phyloP scores from a whole-genome alignment of 176 grass and related monocot genomes.

The Melocanna baccifera region DNA sequence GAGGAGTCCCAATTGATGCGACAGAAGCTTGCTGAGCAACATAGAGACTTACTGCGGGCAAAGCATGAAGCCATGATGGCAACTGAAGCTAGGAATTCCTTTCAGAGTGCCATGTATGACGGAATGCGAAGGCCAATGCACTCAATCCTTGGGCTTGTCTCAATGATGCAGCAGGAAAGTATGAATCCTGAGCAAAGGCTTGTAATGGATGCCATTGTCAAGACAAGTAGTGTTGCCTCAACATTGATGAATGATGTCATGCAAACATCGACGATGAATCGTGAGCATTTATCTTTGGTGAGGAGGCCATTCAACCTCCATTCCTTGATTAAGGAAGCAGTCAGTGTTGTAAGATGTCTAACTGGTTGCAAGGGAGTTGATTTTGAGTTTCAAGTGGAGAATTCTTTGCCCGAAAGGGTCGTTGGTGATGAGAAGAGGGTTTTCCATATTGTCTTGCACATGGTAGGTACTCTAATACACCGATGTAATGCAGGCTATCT shows the following conservation, averaged over 20 bases:
- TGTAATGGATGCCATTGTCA: constrained; percentile 63
- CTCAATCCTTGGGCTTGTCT: constrained; percentile 77
- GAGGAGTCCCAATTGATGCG: constrained; percentile 86
- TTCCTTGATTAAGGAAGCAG: constrained; percentile 71
- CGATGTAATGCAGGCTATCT: constrained; percentile 48
- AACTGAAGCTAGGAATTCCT: constrained; percentile 71
- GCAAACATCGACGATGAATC: constrained; percentile 58
- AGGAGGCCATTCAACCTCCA: constrained; percentile 73
- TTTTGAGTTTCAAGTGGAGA: constrained; percentile 67
- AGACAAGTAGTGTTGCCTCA: constrained; percentile 75
- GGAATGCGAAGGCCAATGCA: constrained; percentile 87
- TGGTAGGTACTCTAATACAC: constrained; percentile 67
- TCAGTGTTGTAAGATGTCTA: constrained; percentile 77
- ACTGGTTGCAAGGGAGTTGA: constrained; percentile 59
- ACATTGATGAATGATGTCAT: constrained; percentile 86
- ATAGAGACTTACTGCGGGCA: constrained; percentile 59
- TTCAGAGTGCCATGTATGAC: constrained; percentile 78
- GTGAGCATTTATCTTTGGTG: constrained; percentile 65
- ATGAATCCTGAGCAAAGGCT: constrained; percentile 87
- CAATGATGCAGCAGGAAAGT: constrained; percentile 85
- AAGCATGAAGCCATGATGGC: constrained; percentile 70
- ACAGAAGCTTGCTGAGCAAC: constrained; percentile 58
- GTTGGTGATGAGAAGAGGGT: constrained; percentile 88
- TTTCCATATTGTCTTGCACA: constrained; percentile 88
- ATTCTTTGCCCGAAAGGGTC: constrained; percentile 61